Evolutionary conservation across 495 filamentous ascomycete species (phyloP).

Genomic region (Penicillium pulvis): DNA sequence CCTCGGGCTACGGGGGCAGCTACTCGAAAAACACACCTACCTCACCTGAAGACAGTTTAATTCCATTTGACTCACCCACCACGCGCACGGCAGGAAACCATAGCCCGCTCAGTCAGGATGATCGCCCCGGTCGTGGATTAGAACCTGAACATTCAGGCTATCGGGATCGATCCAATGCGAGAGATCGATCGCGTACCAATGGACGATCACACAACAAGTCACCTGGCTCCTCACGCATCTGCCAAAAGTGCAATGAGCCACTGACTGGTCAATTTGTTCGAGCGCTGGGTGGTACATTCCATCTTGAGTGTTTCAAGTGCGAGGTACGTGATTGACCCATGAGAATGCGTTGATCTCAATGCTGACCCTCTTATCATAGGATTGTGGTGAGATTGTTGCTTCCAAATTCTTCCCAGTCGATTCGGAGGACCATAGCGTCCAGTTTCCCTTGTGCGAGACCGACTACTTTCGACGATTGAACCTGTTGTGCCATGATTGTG

Average conservation of each 20-base stretch:
- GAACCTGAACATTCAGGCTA: conserved; percentile 40
- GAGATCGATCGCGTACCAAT: conserved; percentile 48
- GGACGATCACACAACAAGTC: conserved; percentile 47
- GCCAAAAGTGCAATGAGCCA: conserved; percentile 83
- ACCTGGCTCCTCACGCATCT: conserved; percentile 57
- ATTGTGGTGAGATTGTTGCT: conserved; percentile 93
- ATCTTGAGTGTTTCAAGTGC: conserved; percentile 98
- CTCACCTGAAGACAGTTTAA: conserved; percentile 46
- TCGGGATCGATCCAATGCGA: conserved; percentile 40
- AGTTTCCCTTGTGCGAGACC: conserved; percentile 96
- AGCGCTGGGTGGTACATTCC: conserved; percentile 87
- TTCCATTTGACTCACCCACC: conserved; percentile 48
- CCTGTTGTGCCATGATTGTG: conserved; percentile 88
- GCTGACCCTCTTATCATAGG: conserved; percentile 52
- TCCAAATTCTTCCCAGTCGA: conserved; percentile 98
- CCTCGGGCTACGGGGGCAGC: conserved; percentile 40
- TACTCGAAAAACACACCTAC: conserved; percentile 47
- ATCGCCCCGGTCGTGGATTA: conserved; percentile 34
- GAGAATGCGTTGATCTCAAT: background rate
- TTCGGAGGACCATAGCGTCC: conserved; percentile 77
- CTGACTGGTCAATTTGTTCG: conserved; percentile 96
- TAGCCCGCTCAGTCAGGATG: conserved; percentile 33
- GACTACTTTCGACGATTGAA: conserved; percentile 96
- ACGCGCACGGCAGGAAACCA: conserved; percentile 37
- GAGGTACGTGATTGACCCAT: conserved; percentile 60